Conservation (phyloP, 805 yeast species). For the Trichomonascus vanleenenianus region DNA sequence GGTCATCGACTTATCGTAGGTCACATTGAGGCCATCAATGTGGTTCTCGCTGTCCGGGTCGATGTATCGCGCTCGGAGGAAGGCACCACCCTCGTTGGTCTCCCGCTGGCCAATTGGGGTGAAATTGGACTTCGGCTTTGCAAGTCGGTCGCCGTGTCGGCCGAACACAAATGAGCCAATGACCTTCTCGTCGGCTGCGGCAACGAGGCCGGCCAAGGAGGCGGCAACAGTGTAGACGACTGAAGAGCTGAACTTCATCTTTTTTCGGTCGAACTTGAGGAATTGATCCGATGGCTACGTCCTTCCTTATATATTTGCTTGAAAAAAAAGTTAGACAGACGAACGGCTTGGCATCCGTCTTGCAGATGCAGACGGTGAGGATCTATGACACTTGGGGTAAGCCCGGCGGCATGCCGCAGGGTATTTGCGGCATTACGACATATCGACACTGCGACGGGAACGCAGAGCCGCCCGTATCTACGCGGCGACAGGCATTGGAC, state of each 20-base stretch:
- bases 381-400: too few species aligned
- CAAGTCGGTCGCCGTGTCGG: slow-evolving; percentile 43
- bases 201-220: slow-evolving; percentile 10
- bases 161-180: slow-evolving; percentile 41
- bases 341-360: background rate
- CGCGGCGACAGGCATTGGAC: too few species aligned
- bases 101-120: slow-evolving; percentile 38
- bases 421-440: too few species aligned
- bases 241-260: background rate
- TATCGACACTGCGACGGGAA: too few species aligned
- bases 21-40: slow-evolving; percentile 20
- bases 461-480: too few species aligned
- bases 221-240: background rate
- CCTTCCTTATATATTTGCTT: background rate
- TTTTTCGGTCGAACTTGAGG: background rate
- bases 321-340: background rate
- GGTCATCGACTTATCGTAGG: slow-evolving; percentile 32
- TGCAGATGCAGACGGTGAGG: too few species aligned
- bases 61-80: slow-evolving; percentile 37
- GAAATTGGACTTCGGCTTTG: slow-evolving; percentile 37
- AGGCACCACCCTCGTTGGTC: slow-evolving; percentile 34
- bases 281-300: background rate
- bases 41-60: slow-evolving; percentile 26
- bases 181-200: slow-evolving; percentile 12
- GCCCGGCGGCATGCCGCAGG: too few species aligned